Evolutionary conservation across 805 yeast species (phyloP).

Genomic region (Phaffomyces antillensis): DNA sequence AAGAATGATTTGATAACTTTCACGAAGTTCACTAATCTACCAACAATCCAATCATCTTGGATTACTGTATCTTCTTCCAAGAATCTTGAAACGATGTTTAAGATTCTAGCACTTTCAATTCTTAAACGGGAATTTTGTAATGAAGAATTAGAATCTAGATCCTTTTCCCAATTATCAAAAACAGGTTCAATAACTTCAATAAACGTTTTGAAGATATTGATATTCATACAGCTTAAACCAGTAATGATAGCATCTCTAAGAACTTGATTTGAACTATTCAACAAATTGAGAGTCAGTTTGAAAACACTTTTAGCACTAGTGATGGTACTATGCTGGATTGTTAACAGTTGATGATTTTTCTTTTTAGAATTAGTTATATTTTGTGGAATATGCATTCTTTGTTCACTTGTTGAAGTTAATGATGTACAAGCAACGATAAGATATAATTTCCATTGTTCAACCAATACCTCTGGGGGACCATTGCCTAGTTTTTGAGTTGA

Average conservation of each 20-base stretch:
- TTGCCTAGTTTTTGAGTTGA: slow-evolving; percentile 22
- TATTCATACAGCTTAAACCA: slow-evolving; percentile 84
- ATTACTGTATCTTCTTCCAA: slow-evolving; percentile 42
- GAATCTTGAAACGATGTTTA: slow-evolving; percentile 64
- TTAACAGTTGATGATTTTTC: slow-evolving; percentile 69
- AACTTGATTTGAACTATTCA: slow-evolving; percentile 60
- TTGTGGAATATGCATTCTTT: slow-evolving; percentile 59
- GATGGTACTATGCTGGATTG: slow-evolving; percentile 83
- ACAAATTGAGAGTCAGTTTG: slow-evolving; percentile 75
- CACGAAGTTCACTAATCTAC: slow-evolving; percentile 53
- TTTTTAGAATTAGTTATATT: slow-evolving; percentile 59
- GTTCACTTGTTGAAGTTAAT: slow-evolving; percentile 83
- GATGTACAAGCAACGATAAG: slow-evolving; percentile 89
- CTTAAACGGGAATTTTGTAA: slow-evolving; percentile 42
- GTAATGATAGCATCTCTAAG: slow-evolving; percentile 83
- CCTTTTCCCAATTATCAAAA: slow-evolving; percentile 49
- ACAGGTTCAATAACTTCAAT: slow-evolving; percentile 66
- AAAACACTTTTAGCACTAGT: slow-evolving; percentile 90
- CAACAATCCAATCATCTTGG: slow-evolving; percentile 62
- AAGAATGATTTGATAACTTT: slow-evolving; percentile 56
- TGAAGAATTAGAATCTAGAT: slow-evolving; percentile 27
- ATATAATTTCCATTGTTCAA: slow-evolving; percentile 85
- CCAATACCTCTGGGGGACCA: slow-evolving; percentile 59
- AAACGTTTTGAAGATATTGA: slow-evolving; percentile 79
- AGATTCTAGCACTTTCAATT: slow-evolving; percentile 71